Evolutionary conservation across 2,329 filamentous ascomycete genomes (phyloP), one percentile per base, ranked within the genome.

Genomic region (Trichoderma atrobrunneum): DNA sequence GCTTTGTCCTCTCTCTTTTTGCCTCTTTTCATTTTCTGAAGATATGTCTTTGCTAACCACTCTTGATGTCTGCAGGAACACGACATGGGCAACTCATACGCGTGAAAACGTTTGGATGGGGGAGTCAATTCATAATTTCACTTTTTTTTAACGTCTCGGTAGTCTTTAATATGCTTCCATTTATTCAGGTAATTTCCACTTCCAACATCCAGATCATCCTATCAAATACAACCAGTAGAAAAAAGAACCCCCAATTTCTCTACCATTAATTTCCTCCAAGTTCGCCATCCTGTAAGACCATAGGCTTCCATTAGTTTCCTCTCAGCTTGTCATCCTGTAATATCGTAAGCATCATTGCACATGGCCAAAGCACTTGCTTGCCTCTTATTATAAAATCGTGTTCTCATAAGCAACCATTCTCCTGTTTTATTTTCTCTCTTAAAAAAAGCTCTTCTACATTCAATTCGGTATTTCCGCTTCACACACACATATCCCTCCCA

Each of bases 51-150:
- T 21, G 54, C 66, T 70, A 62, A 70, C 56, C 24, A 57, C 30
- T 72, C n/a, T 39, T 30, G 30, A 39, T 59, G 2, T 28, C 16
- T 51, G 43, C 59, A 91, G 89, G 89, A 92, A 80, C 90, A 92
- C 77, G 88, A 90, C 76, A 84, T 91, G 81, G 90, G 90, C 61
- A 92, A 92, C 74, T 88, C 86, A 34, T 88, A 86, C 79, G 81
- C 83, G 72, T 86, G 74, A 83, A 71, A 48, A 2, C 62, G 67
- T 72, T 54, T 51, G 11, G 51, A 28, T 24, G 32, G 57, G 32
- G 24, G n/a, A 21, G 54, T 60, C 26, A 32, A 32, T 32, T 64
- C 26, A 43, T 60, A 32, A 16, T 16, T 67, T 39, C 34, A 18
- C 21, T 7, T 14, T 56, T 39, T 36, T 70, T 14, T 24, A 5